A percentile compares a stretch with the other conserved stretches of the same genome.
These are phyloP conservation scores for Lactarius deliciosus DNA, from an alignment of 768 basidiomycete species.

Conservation along the genomic window DNA sequence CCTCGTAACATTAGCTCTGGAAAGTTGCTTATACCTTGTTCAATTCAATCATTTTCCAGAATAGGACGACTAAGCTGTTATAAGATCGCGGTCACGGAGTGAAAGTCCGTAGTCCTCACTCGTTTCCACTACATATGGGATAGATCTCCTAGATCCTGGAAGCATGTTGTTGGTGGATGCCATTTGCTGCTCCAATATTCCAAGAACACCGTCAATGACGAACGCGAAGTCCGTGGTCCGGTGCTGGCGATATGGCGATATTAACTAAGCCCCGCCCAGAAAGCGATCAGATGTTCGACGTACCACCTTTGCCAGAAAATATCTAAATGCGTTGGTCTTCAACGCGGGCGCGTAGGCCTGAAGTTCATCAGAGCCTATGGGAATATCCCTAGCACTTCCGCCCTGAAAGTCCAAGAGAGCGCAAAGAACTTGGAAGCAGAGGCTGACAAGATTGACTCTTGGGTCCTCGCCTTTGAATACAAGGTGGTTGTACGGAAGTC, in stretches of 20 bases:
- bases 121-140: conserved; percentile 81
- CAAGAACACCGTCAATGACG: conserved; percentile 68
- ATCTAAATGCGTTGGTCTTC: conserved; percentile 85
- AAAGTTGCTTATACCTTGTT: conserved; percentile 65
- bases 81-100: neutral
- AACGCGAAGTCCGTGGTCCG: conserved; percentile 87
- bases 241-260: conserved; percentile 58
- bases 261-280: neutral
- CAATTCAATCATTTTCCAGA: conserved; percentile 91
- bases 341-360: conserved; percentile 51
- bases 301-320: conserved; percentile 74
- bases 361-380: conserved; percentile 44
- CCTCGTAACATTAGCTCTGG: neutral
- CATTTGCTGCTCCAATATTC: conserved; percentile 73
- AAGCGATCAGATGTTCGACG: neutral
- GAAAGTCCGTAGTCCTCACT: conserved; percentile 45
- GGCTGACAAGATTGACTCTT: conserved; percentile 65
- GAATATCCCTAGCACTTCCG: conserved; percentile 61
- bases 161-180: conserved; percentile 69
- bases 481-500: conserved; percentile 85
- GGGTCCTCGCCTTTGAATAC: conserved; percentile 89
- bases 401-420: conserved; percentile 80
- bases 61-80: conserved; percentile 57
- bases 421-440: conserved; percentile 75
- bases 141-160: conserved; percentile 81